Evolutionary conservation across 768 basidiomycete genomes (phyloP).

Genomic region (Tulasnella sp.): DNA sequence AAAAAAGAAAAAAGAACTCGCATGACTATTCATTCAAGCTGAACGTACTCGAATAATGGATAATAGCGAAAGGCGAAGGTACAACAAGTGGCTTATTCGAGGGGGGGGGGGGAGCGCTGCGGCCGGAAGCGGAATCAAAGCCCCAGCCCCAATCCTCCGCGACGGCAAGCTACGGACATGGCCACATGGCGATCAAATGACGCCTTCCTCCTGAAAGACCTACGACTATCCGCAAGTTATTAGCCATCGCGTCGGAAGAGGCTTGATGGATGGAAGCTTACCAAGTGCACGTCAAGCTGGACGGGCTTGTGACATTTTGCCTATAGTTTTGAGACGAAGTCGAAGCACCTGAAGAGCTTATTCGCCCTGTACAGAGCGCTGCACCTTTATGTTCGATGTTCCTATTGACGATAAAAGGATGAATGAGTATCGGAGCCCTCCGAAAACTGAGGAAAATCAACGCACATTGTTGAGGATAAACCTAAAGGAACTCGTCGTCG

Average conservation of each 20-base stretch:
- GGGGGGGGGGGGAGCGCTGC: not conserved
- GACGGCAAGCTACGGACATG: constrained; percentile 4
- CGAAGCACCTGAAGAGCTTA: not conserved
- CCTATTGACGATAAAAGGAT: not conserved
- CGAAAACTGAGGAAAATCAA: not conserved
- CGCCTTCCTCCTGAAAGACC: not conserved
- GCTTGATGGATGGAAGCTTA: not conserved
- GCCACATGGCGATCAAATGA: constrained; percentile 1
- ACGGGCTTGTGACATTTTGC: not conserved
- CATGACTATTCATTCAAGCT: too few relatives aligned
- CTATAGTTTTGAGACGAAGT: not conserved
- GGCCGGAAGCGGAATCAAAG: constrained; percentile 18
- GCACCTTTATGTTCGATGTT: not conserved
- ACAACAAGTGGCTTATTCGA: not conserved
- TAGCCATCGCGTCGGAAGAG: not conserved
- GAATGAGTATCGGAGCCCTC: not conserved
- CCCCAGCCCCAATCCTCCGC: constrained; percentile 2
- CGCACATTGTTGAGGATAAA: not conserved
- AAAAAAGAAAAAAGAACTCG: too few relatives aligned
- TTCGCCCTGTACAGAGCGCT: not conserved
- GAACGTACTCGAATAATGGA: not conserved
- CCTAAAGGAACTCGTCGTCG: not conserved
- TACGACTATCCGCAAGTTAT: not conserved
- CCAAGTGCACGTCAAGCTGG: not conserved
- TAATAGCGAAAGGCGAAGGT: not conserved